Base-by-base conservation (phyloP, 176 grass and related monocot genomes). In the Oropetium thomaeum region DNA sequence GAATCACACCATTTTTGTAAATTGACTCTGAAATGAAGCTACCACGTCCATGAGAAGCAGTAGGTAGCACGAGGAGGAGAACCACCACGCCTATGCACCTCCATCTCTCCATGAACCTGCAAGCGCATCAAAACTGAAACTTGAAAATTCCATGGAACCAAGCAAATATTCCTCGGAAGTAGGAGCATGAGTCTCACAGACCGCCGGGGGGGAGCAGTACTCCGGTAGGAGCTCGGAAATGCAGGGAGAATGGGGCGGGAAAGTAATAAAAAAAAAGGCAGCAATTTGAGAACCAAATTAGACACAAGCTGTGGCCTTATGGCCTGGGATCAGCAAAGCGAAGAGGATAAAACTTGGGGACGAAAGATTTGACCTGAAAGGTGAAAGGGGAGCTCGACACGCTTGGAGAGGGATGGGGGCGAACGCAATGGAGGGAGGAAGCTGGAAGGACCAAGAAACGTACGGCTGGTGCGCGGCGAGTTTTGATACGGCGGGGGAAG, bases 101-200 rank as follows among this genome's bases (percentile, higher is more conserved):
- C 69, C 86, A 64, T 13, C 69, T 57, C 80, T 55, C 86, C 86
- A 88, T 83, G 62, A 55, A 31, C 80, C 74, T 73, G 55, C 85
- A 69, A 34, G 26, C 11, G 8, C 42, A 62, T 51, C 74, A 15
- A 67, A 10, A 60, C 6, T 35, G 37, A 65, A 54, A 34, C 15
- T 26, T 27, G 3, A 4, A 53, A 68, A 20, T 53, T 42, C 35
- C 49, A 69, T 26, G 23, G 10, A 57, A 53, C 51, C 51, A 60
- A 58, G 48, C 63, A 48, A 30, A 44, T 0, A 35, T n/a, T n/a
- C n/a, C n/a, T n/a, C n/a, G n/a, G n/a, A n/a, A n/a, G n/a, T 7
- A 19, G 10, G 15, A 12, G 20, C 45, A 49, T 14, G 22, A 52
- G 41, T 3, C 44, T 55, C 12, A 27, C 8, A 10, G 30, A 13